Conservation (phyloP, 352 stramenopile genomes). For the Phytophthora niederhauseri region DNA sequence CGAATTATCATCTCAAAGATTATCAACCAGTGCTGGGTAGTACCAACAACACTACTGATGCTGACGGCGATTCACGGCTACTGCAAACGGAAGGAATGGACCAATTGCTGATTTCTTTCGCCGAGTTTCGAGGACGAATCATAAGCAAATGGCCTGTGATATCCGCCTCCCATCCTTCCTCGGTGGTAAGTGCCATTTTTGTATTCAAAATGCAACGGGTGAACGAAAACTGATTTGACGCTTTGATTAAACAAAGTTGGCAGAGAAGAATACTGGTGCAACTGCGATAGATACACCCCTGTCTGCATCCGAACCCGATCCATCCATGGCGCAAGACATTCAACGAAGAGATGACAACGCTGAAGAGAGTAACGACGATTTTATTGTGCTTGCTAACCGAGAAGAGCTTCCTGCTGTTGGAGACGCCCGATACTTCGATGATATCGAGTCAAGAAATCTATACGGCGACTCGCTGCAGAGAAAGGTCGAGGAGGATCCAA, state of each 20-base stretch:
- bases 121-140: constrained; percentile 41
- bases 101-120: constrained; percentile 48
- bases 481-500: constrained; percentile 36
- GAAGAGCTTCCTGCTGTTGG: constrained; percentile 14
- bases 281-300: neutral
- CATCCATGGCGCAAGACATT: neutral
- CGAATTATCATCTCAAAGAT: constrained; percentile 69
- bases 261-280: constrained; percentile 6
- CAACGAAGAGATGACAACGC: neutral
- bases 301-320: constrained; percentile 5
- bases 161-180: constrained; percentile 11
- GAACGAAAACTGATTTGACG: neutral
- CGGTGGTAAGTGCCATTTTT: constrained; percentile 25
- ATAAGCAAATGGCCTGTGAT: constrained; percentile 57
- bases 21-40: constrained; percentile 29
- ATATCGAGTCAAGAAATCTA: constrained; percentile 21
- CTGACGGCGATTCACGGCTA: constrained; percentile 8
- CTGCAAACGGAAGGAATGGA: constrained; percentile 33
- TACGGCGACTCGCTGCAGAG: constrained; percentile 34
- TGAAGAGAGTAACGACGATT: constrained; percentile 16
- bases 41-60: neutral
- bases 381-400: constrained; percentile 26
- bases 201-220: neutral
- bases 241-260: constrained; percentile 14
- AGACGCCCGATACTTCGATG: constrained; percentile 44